Conservation (phyloP, 2,329 filamentous ascomycete species). For the Trichophyton simii region DNA sequence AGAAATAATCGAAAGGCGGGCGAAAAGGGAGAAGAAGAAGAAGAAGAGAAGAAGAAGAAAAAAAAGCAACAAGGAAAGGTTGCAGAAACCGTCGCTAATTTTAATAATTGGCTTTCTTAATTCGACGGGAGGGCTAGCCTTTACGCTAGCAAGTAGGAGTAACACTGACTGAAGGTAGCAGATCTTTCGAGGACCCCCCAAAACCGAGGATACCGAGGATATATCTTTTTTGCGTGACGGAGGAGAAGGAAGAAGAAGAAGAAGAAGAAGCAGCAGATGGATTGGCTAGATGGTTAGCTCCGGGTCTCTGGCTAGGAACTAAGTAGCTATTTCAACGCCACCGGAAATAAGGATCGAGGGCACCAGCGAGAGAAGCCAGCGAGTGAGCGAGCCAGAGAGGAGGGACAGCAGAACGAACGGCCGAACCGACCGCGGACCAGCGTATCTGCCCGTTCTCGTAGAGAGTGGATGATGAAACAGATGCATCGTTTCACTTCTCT, state of each 20-base stretch:
- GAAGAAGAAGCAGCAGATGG: background rate
- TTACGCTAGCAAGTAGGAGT: background rate
- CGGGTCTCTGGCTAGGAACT: background rate
- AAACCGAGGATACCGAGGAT: background rate
- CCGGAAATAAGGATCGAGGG: background rate
- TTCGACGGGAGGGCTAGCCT: background rate
- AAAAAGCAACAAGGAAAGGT: no score
- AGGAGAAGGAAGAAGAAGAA: background rate
- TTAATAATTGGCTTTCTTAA: background rate
- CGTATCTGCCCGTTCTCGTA: background rate
- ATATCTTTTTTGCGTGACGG: background rate
- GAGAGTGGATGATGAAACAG: background rate
- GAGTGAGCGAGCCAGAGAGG: background rate
- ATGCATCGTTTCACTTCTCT: constrained; percentile 1
- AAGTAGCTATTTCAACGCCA: background rate
- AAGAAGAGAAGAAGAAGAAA: background rate
- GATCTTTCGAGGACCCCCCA: background rate
- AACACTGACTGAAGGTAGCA: background rate
- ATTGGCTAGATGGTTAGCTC: background rate
- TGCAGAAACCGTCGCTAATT: no score
- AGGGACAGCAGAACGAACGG: background rate
- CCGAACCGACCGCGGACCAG: background rate
- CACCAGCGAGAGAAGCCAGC: background rate
- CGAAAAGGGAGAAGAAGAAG: background rate
- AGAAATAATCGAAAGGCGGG: background rate